Evolutionary conservation across 2,329 filamentous ascomycete genomes (phyloP), one percentile per base, ranked within the genome.

Genomic region (Xylariaceae sp.): DNA sequence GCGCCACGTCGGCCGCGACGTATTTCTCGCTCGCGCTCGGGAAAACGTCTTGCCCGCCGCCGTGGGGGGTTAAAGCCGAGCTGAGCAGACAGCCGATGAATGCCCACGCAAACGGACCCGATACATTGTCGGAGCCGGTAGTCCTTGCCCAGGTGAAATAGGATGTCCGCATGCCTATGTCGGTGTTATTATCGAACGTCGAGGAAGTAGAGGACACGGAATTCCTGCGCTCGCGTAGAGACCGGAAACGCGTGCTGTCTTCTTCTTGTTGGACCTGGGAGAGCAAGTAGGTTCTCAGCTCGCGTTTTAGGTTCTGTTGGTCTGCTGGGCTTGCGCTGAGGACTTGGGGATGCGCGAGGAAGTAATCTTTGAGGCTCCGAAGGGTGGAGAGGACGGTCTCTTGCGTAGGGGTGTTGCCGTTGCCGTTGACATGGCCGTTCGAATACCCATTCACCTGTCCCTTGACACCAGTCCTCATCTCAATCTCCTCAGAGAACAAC

Each of bases 121-220:
- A 60, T 19, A 58, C 54, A 39, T 62, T 59, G 44, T 60, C 55
- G 9, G 56, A 49, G 12, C 56, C 53, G 26, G 61, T 61, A 40
- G 54, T 61, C 32, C 55, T 56, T 42, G 57, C 58, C 58, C 60
- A 62, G 44, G 51, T 46, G 56, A 54, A 60, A 46, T 61, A 62
- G 7, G 42, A 8, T 19, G 19, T 19, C 19, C 19, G 19, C 19
- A 19, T 19, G 19, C 19, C 19, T 19, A 19, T 19, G 19, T 19
- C 19, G 19, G 19, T 19, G 19, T 19, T 19, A 19, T 19, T 19
- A 2, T 19, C 19, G 19, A 19, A 19, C 19, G 19, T 19, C 1
- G 19, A 19, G 1, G 19, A 19, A 19, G 19, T 19, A 19, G 1
- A 19, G 19, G 19, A 19, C 1, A 50, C 55, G 4, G 55, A 44